Evolutionary conservation across 164 flowering plant genomes (phyloP).

Genomic region (Sedum album): DNA sequence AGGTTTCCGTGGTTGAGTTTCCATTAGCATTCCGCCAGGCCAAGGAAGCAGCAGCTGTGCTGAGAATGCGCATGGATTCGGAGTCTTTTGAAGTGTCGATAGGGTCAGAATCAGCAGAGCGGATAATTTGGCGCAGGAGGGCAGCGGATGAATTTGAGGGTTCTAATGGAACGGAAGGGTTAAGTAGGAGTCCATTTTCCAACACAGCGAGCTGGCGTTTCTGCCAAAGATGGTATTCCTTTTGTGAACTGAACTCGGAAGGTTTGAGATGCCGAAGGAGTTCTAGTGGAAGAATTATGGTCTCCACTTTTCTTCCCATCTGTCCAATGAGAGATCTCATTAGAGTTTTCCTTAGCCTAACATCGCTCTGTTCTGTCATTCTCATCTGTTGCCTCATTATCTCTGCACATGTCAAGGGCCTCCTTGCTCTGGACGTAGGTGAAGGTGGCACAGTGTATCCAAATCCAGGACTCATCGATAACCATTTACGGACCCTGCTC

Average conservation of each 20-base stretch:
- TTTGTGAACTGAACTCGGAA: too few species aligned
- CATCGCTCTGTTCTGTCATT: constrained; percentile 81
- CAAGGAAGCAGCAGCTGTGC: constrained; percentile 50
- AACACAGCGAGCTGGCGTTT: constrained; percentile 68
- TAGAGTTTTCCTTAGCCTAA: constrained; percentile 69
- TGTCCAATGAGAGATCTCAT: constrained; percentile 90
- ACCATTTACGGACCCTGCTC: too few species aligned
- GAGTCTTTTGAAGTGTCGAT: constrained; percentile 75
- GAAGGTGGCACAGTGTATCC: constrained; percentile 21
- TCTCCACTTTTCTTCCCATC: too few species aligned
- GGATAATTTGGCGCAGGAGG: constrained; percentile 47
- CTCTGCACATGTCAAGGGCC: constrained; percentile 31
- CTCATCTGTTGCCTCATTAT: too few species aligned
- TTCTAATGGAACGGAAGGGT: constrained; percentile 60
- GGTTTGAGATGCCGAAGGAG: too few species aligned
- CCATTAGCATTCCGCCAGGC: constrained; percentile 45
- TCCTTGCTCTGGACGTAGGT: constrained; percentile 22
- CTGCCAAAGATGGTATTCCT: too few species aligned
- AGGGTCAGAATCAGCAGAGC: constrained; percentile 31
- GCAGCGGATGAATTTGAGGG: constrained; percentile 33
- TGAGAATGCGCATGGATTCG: constrained; percentile 52
- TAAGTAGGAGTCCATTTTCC: constrained; percentile 62
- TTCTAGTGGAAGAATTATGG: too few species aligned
- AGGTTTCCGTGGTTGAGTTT: constrained; percentile 55
- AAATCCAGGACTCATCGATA: constrained; percentile 12